Base-by-base conservation (phyloP, 805 yeast species). In the Maudiozyma saulgeensis region DNA sequence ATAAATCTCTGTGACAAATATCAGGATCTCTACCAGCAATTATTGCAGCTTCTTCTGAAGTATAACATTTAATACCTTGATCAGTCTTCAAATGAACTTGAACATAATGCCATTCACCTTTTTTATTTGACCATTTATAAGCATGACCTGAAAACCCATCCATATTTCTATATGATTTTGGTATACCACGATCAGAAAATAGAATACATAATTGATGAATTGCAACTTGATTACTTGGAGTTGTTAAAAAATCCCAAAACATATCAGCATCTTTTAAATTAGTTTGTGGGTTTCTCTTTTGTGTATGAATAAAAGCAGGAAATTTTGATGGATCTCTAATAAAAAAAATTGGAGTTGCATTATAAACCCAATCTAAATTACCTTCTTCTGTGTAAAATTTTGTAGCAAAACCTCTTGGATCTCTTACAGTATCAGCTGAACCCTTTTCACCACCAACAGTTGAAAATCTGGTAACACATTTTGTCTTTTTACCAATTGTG, bases 161-260 rank as follows among this genome's bases (percentile, higher is more conserved):
- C 84, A 79, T 79, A 55, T 70, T 61, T 43, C 81, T 74, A 70
- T 74, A 77, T 32, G 72, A 63, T 37, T 69, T 69, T 5, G 85
- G 85, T 28, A 78, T 75, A 45, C 85, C 85, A 54, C 85, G 74
- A 69, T 82, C 86, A 40, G 83, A 75, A 67, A 82, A 83, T 63
- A 81, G 53, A 41, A 61, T 64, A 60, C 64, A 64, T 39, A 86
- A 81, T 70, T 86, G 91, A 67, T 86, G 93, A 50, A 78, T 69
- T n/a, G 88, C 75, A 62, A 85, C 95, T 62, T 77, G 87, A 66
- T 86, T 86, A 50, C 67, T 69, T 19, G 68, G 68, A 3, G 67
- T 73, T 43, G 84, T 77, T 63, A 84, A 75, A 66, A 82, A 86
- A 68, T 86, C 91, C 95, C 95, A 86, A 67, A 84, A 84, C 85